Conservation (phyloP, 2,329 filamentous ascomycete species). For the Neonectria magnoliae region DNA sequence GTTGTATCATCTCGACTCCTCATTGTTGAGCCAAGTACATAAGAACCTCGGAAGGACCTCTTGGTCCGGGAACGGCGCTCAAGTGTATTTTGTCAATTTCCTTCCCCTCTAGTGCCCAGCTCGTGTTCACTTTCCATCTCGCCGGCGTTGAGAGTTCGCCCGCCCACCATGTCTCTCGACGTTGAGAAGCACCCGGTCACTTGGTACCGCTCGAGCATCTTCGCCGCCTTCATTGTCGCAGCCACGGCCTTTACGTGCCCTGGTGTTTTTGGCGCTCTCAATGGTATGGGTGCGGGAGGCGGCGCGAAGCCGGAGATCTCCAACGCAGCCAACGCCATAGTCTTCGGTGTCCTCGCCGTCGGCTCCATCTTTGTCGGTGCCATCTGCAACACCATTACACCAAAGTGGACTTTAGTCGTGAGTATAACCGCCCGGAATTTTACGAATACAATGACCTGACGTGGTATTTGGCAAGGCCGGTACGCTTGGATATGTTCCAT, state of each 20-base stretch:
- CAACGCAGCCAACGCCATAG: constrained; percentile 56
- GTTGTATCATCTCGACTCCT: too few species aligned
- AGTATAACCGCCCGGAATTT: too few species aligned
- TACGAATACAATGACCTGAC: too few species aligned
- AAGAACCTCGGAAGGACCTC: too few species aligned
- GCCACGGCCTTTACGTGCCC: constrained; percentile 1
- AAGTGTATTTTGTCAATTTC: too few species aligned
- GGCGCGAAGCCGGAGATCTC: constrained; percentile 28
- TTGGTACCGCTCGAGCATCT: constrained; percentile 5
- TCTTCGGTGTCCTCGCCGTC: constrained; percentile 57
- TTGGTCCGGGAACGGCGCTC: too few species aligned
- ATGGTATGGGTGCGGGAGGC: constrained; percentile 10
- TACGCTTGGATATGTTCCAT: constrained; percentile 70
- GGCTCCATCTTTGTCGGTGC: constrained; percentile 42
- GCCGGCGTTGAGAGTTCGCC: too few species aligned
- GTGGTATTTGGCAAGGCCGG: too few species aligned
- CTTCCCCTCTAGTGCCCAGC: too few species aligned
- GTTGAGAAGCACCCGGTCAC: background rate
- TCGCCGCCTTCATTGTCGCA: background rate
- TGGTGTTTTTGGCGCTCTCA: constrained; percentile 11
- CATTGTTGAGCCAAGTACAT: too few species aligned
- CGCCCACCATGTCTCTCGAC: too few species aligned
- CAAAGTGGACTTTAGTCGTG: background rate
- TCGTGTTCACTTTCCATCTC: too few species aligned
- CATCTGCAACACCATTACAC: background rate